Conservation (phyloP, 2,329 filamentous ascomycete species). For the Pseudogymnoascus sp. region DNA sequence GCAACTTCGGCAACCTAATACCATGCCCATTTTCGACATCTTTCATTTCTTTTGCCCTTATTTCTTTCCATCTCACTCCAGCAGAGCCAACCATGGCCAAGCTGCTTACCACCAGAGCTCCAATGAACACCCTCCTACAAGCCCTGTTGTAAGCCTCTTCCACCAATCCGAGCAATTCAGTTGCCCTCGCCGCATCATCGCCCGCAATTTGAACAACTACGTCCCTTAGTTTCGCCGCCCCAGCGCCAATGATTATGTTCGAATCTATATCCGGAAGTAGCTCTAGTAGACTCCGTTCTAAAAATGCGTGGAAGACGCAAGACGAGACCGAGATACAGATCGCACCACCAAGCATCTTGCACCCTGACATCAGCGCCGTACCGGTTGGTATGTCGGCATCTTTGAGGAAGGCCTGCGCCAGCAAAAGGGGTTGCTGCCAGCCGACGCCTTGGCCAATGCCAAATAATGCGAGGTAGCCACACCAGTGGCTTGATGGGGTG, state of each 20-base stretch:
- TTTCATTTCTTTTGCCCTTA: not conserved
- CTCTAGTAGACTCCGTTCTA: not conserved
- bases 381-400: constrained; percentile 44
- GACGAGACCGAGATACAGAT: constrained; percentile 59
- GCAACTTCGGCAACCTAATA: not conserved
- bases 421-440: constrained; percentile 20
- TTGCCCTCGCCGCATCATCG: not conserved
- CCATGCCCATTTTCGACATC: not conserved
- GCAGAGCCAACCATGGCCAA: not conserved
- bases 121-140: not conserved
- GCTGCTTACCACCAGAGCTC: not conserved
- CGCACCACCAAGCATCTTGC: constrained; percentile 59
- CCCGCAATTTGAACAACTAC: not conserved
- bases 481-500: constrained; percentile 31
- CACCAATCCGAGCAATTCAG: not conserved
- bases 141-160: not conserved
- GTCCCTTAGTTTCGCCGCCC: not conserved
- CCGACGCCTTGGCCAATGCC: constrained; percentile 13
- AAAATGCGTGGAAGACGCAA: constrained; percentile 45
- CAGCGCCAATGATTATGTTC: not conserved
- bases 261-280: not conserved
- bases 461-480: constrained; percentile 20
- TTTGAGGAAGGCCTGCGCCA: constrained; percentile 44
- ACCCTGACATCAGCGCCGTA: constrained; percentile 50
- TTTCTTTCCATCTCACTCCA: not conserved